Conservation (phyloP, 73 alveolate genomes). For the Paraurostyla sp. region DNA sequence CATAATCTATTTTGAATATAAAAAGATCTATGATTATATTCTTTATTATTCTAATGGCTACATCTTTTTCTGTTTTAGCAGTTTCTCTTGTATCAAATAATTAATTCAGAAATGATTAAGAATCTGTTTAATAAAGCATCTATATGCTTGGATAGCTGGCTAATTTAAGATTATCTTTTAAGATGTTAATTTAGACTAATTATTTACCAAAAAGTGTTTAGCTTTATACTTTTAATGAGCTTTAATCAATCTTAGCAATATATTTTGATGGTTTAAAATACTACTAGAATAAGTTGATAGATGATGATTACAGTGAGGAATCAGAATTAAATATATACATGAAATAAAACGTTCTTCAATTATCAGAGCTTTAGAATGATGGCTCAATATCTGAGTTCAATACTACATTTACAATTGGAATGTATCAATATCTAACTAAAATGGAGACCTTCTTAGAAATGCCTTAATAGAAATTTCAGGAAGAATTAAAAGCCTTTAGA, state of each 20-base stretch:
- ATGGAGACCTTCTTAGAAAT: slow-evolving; percentile 4
- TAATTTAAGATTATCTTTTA: neutral
- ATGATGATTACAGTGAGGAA: neutral
- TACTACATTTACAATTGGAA: slow-evolving; percentile 38
- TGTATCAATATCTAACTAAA: slow-evolving; percentile 19
- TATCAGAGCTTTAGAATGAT: neutral
- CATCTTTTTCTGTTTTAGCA: slow-evolving; percentile 34
- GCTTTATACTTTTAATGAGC: neutral
- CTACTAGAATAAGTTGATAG: neutral
- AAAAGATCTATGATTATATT: slow-evolving; percentile 23
- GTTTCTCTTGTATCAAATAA: slow-evolving; percentile 24
- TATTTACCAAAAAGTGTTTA: neutral
- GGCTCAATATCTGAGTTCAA: neutral
- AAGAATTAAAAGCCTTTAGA: neutral
- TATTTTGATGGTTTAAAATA: neutral
- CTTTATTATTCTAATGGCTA: slow-evolving; percentile 4
- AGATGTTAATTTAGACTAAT: neutral
- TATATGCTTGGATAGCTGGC: slow-evolving; percentile 20
- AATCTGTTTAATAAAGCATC: neutral
- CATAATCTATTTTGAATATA: slow-evolving; percentile 5
- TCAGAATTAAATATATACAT: neutral
- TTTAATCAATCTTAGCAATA: neutral
- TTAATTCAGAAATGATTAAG: slow-evolving; percentile 2
- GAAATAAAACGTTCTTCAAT: neutral
- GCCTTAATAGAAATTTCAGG: neutral